Base-by-base conservation (phyloP, 169 alveolate species). In the Plasmodium ovale region DNA sequence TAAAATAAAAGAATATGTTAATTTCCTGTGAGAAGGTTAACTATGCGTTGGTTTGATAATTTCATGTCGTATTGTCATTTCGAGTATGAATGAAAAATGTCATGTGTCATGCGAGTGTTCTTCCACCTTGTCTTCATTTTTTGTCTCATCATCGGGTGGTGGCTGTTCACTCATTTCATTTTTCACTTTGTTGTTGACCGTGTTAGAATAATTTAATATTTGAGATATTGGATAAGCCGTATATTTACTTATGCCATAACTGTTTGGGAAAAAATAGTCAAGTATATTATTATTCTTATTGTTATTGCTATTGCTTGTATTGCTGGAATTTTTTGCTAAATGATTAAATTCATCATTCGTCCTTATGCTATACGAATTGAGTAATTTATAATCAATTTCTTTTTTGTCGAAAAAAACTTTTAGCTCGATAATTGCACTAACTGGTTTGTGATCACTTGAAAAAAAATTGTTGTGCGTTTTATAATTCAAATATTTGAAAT, bases 371-470 rank as follows among this genome's bases (percentile, higher is more conserved):
- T 60, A 77, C 16, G 88, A 42, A 27, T 60, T 60, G 16, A 29
- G 23, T 27, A 64, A 68, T 62, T 77, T 77, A 77, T 77, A 77
- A 44, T 77, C 88, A 67, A 77, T 77, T 23, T 77, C 88, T 39
- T 77, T 82, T 35, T 82, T 82, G 58, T 82, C 90, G 44, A 82
- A 82, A 82, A 82, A 82, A 7, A 82, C 90, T 51, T 82, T 82
- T 68, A 82, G 53, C 51, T 91, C 87, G 16, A 94, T 84, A 37
- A 94, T 59, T 27, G 97, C 95, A 37, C 95, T 93, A 21, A 95
- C 94, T 4, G 97, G 96, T 56, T 92, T 92, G 71, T 95, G 97
- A 59, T 95, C 97, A 62, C 97, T 94, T 51, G 93, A 72, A 62
- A 82, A 62, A 54, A 92, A 92, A 56, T 79, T 87, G 39, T 91